Evolutionary conservation across 1,284 basidiomycete genomes (phyloP), one percentile per base, ranked within the genome.

Genomic region (Moesziomyces parantarcticus): DNA sequence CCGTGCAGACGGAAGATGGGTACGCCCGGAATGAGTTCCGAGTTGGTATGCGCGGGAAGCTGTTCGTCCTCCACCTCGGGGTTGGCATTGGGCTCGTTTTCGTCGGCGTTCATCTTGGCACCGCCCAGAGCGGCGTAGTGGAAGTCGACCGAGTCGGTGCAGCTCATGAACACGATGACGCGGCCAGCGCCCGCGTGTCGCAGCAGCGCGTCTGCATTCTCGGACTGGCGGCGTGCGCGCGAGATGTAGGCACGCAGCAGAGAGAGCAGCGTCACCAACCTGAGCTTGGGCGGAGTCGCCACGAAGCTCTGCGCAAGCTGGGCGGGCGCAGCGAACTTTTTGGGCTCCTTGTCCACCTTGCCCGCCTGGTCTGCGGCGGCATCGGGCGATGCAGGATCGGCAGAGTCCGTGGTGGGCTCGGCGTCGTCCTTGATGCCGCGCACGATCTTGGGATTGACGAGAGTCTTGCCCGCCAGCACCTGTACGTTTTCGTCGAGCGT

Each of bases 71-170:
- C 76, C 29, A 80, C 79, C 0, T 78, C 84, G 4, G 58, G 65
- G 20, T 50, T 48, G 16, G 57, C 47, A 13, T 61, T 45, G 42
- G 57, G 50, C 16, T 58, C 58, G 44, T 69, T 58, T 36, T 82
- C 78, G 3, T 81, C 50, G 3, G 48, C 57, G 11, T 87, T 89
- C 92, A 98, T 96, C 10, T 85, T 84, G 21, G 92, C 87, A 1
- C 90, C 89, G 1, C 91, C 92, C 0, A 99, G 85, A n/a, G 97
- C 87, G 48, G 88, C 88, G 92, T 93, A 99, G 83, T 97, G 94
- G 82, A 94, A 98, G 84, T 99, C 96, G 34, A 99, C 97, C 1
- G 94, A 93, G 84, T 98, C 95, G 3, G 94, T 99, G 77, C 94
- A 98, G 77, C 92, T 94, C 64, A 99, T 86, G 85, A 99, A 99